A percentile compares a stretch with the other conserved stretches of the same genome.
These are phyloP conservation scores for Saccharata proteae DNA, from an alignment of 2,329 filamentous ascomycete species.

Conservation along the genomic window DNA sequence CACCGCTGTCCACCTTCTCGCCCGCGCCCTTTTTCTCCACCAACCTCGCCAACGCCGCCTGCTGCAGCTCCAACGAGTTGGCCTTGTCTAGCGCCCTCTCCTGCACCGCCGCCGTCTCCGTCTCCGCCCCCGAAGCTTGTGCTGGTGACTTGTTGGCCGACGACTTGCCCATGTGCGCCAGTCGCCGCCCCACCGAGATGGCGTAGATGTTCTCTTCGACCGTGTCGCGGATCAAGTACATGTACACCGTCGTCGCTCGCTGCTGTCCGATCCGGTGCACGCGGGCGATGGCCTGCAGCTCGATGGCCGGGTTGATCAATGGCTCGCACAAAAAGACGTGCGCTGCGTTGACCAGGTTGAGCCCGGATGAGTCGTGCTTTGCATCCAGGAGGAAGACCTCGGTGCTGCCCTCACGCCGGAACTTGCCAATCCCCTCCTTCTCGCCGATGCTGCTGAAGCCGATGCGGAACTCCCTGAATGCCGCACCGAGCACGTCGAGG, in stretches of 20 bases:
- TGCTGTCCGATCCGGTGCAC: constrained; percentile 91
- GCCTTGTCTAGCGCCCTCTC: constrained; percentile 63
- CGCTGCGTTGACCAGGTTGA: constrained; percentile 85
- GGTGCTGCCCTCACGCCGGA: constrained; percentile 59
- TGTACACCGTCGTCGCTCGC: constrained; percentile 82
- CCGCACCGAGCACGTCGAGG: constrained; percentile 57
- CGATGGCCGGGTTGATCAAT: constrained; percentile 81
- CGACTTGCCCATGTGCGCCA: constrained; percentile 57
- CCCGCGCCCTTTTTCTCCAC: constrained; percentile 57
- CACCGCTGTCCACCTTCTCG: constrained; percentile 70
- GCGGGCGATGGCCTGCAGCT: constrained; percentile 87
- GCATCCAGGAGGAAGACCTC: constrained; percentile 87
- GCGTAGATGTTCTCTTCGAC: constrained; percentile 90
- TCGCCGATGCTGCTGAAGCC: constrained; percentile 59
- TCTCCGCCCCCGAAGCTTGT: constrained; percentile 11
- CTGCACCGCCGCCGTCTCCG: constrained; percentile 29
- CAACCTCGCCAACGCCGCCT: constrained; percentile 56
- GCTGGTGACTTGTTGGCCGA: neutral
- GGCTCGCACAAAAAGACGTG: constrained; percentile 95
- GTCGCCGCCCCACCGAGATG: constrained; percentile 64
- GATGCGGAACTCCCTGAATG: constrained; percentile 61
- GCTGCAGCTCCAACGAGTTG: constrained; percentile 72
- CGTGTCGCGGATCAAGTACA: constrained; percentile 82
- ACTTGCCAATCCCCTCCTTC: constrained; percentile 56
- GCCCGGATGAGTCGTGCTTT: constrained; percentile 72